Evolutionary conservation across 2,329 filamentous ascomycete species (phyloP).

Genomic region (Penicillium concentricum): DNA sequence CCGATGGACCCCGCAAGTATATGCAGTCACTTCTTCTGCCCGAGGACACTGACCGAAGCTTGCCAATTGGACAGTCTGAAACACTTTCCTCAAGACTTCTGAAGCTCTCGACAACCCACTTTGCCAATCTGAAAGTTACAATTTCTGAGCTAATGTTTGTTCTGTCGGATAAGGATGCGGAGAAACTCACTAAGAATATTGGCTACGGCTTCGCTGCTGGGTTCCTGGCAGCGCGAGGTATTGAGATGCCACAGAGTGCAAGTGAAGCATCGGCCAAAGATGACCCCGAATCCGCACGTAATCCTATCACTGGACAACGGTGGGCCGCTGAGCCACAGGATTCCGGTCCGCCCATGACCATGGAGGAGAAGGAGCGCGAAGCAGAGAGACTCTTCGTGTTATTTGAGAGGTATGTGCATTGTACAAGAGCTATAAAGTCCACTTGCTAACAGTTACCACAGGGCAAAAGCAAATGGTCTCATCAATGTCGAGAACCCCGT

Average conservation of each 20-base stretch:
- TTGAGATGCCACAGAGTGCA: slow-evolving; percentile 69
- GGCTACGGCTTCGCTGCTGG: slow-evolving; percentile 93
- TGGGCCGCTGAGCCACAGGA: slow-evolving; percentile 64
- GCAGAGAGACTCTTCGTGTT: slow-evolving; percentile 86
- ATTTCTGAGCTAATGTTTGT: slow-evolving; percentile 83
- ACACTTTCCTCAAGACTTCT: slow-evolving; percentile 75
- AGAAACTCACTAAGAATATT: slow-evolving; percentile 81
- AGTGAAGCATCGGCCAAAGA: slow-evolving; percentile 51
- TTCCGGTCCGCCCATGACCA: slow-evolving; percentile 71
- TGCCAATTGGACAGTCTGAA: slow-evolving; percentile 72
- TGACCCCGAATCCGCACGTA: slow-evolving; percentile 50
- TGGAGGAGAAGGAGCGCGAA: slow-evolving; percentile 88
- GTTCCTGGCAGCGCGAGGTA: slow-evolving; percentile 80
- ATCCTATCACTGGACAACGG: slow-evolving; percentile 85
- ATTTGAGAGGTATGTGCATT: slow-evolving; percentile 69
- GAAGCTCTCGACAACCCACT: slow-evolving; percentile 71
- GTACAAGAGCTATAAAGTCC: too few species aligned
- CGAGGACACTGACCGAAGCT: slow-evolving; percentile 69
- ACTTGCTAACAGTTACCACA: slow-evolving; percentile 28
- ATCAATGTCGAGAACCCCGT: slow-evolving; percentile 79
- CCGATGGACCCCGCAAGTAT: slow-evolving; percentile 58
- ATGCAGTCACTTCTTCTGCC: slow-evolving; percentile 73
- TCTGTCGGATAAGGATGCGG: slow-evolving; percentile 76
- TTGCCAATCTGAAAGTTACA: slow-evolving; percentile 69
- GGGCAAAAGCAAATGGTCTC: slow-evolving; percentile 71